Conservation (phyloP, 1,139 yeast genomes). For the Arxiozyma slooffiae region DNA sequence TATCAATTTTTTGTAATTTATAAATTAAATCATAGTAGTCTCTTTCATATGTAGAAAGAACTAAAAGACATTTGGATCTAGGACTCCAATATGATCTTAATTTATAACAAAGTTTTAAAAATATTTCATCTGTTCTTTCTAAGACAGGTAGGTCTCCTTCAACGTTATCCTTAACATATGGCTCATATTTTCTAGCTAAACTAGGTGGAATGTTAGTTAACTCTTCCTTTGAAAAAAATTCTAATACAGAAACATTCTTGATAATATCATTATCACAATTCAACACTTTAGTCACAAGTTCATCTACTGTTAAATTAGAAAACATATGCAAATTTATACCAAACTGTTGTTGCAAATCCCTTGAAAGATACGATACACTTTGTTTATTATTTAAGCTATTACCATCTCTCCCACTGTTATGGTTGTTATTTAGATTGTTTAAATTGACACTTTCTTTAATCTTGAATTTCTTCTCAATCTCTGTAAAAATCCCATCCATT, state of each 20-base stretch:
- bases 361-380: constrained; percentile 54
- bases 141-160: constrained; percentile 42
- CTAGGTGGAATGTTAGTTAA: constrained; percentile 63
- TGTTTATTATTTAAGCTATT: neutral
- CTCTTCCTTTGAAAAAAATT: constrained; percentile 68
- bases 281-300: constrained; percentile 55
- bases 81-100: constrained; percentile 78
- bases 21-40: constrained; percentile 62
- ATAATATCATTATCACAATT: constrained; percentile 64
- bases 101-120: constrained; percentile 67
- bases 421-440: constrained; percentile 8
- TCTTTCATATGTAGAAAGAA: constrained; percentile 57
- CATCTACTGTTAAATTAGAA: constrained; percentile 51
- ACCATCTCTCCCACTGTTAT: neutral
- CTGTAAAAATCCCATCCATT: constrained; percentile 58
- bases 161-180: constrained; percentile 45
- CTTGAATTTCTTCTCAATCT: constrained; percentile 67
- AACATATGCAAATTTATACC: constrained; percentile 86
- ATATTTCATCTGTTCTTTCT: constrained; percentile 74
- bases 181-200: constrained; percentile 55
- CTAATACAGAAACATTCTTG: constrained; percentile 61
- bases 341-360: constrained; percentile 82
- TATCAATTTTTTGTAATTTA: constrained; percentile 57
- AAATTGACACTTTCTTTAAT: constrained; percentile 14
- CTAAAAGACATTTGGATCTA: constrained; percentile 66